phyloP scores from a whole-genome alignment of 2,329 filamentous ascomycete species.

The Microthyrium microscopicum region DNA sequence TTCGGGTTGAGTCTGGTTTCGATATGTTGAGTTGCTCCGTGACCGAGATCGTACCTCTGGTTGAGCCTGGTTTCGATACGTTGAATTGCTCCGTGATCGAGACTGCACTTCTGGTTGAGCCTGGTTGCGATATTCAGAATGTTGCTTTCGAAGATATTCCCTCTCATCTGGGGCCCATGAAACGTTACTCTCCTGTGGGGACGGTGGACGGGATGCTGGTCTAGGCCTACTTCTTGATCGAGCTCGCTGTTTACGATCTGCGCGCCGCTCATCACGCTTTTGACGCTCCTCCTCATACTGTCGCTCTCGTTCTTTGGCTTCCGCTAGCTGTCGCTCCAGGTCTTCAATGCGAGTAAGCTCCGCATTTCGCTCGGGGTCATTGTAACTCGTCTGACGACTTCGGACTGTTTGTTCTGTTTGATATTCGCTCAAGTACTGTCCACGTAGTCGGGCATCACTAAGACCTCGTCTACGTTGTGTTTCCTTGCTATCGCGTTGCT shows the following conservation, averaged over 20 bases:
- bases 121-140: slow-evolving; percentile 27
- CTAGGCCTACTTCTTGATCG: slow-evolving; percentile 17
- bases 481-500: slow-evolving; percentile 50
- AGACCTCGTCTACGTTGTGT: slow-evolving; percentile 36
- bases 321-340: slow-evolving; percentile 56
- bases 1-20: too few species aligned
- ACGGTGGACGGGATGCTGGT: slow-evolving; percentile 18
- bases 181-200: slow-evolving; percentile 35
- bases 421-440: slow-evolving; percentile 78
- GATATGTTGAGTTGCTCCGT: too few species aligned
- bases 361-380: slow-evolving; percentile 21
- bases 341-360: slow-evolving; percentile 51
- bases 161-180: slow-evolving; percentile 52
- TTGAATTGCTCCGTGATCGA: too few species aligned
- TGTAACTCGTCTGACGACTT: slow-evolving; percentile 21
- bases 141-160: slow-evolving; percentile 44
- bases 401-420: slow-evolving; percentile 46
- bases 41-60: too few species aligned
- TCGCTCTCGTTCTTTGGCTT: slow-evolving; percentile 49
- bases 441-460: slow-evolving; percentile 54
- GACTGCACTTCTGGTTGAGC: too few species aligned
- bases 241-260: slow-evolving; percentile 17
- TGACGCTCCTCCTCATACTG: slow-evolving; percentile 40
- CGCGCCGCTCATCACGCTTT: slow-evolving; percentile 16
- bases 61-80: too few species aligned